phyloP scores from a whole-genome alignment of 176 grass and related monocot species.

The Triticum monococcum region DNA sequence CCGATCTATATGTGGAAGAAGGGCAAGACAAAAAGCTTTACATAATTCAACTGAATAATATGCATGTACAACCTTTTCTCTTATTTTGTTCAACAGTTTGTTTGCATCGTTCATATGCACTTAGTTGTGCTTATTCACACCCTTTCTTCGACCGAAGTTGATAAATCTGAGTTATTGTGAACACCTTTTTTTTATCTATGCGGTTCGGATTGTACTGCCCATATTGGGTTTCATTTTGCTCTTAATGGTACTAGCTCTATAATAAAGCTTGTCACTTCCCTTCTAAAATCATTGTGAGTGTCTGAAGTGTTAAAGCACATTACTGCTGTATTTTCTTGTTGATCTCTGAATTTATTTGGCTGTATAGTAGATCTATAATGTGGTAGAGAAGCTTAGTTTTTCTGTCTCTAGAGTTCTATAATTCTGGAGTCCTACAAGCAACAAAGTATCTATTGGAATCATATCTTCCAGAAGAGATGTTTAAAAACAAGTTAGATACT shows the following conservation, averaged over 20 bases:
- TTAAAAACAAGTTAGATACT: conserved; percentile 1
- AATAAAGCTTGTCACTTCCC: neutral
- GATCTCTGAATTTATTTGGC: neutral
- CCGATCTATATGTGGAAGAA: neutral
- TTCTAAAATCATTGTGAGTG: neutral
- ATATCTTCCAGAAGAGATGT: conserved; percentile 1
- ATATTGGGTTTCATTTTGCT: conserved; percentile 15
- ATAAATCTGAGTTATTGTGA: neutral
- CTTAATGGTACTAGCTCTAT: neutral
- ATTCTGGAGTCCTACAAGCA: neutral
- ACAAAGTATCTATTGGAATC: neutral
- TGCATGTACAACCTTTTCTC: neutral
- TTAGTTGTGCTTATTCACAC: neutral
- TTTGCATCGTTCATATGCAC: conserved; percentile 4
- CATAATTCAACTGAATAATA: neutral
- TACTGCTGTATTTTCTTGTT: conserved; percentile 11
- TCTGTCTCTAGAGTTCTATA: neutral
- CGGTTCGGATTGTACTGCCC: neutral
- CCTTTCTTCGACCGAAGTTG: neutral
- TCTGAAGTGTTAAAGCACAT: neutral
- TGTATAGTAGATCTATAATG: neutral
- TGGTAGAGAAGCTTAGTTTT: neutral
- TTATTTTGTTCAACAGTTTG: neutral
- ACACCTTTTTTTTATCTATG: neutral
- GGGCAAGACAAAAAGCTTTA: neutral